A percentile compares a stretch with the other conserved stretches of the same genome.
These are phyloP conservation scores for Penicillium canescens DNA, from an alignment of 495 filamentous ascomycete species.

Conservation along the genomic window DNA sequence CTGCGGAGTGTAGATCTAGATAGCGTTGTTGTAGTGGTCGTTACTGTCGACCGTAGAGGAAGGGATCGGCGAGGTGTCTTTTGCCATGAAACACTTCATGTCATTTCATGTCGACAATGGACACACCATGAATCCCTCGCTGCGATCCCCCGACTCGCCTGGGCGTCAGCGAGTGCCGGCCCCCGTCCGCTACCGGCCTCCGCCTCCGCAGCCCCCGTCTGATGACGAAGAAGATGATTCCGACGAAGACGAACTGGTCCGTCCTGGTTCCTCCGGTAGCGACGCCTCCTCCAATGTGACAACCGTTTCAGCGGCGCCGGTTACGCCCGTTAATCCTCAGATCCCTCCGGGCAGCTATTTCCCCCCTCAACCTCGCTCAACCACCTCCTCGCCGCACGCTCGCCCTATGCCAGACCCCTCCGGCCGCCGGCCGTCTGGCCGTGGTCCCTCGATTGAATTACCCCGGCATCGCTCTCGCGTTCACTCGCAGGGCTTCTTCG, in stretches of 20 bases:
- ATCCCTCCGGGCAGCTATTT: slow-evolving; percentile 28
- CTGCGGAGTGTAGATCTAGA: too few species aligned
- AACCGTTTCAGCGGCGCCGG: slow-evolving; percentile 37
- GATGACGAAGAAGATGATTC: slow-evolving; percentile 29
- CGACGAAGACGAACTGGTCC: slow-evolving; percentile 40
- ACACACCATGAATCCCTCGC: slow-evolving; percentile 22
- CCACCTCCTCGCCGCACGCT: slow-evolving; percentile 27
- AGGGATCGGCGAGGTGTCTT: background rate
- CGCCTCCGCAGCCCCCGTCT: slow-evolving; percentile 20
- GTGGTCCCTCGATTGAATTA: slow-evolving; percentile 37
- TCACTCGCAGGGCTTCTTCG: slow-evolving; percentile 87
- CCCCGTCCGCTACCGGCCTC: slow-evolving; percentile 16
- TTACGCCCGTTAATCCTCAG: slow-evolving; percentile 26
- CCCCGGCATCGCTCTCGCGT: slow-evolving; percentile 53
- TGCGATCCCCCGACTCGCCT: slow-evolving; percentile 34
- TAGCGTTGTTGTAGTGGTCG: too few species aligned
- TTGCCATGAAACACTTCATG: background rate
- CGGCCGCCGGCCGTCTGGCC: slow-evolving; percentile 40
- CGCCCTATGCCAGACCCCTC: slow-evolving; percentile 43
- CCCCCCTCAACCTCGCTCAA: slow-evolving; percentile 38
- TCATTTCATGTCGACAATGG: slow-evolving; percentile 7
- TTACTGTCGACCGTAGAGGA: too few species aligned
- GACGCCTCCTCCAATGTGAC: slow-evolving; percentile 57
- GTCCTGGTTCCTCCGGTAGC: slow-evolving; percentile 51
- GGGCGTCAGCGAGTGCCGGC: slow-evolving; percentile 27